These are phyloP conservation scores for Tuctoria greenei DNA, from an alignment of 176 grass and related monocot genomes.

Conservation along the genomic window DNA sequence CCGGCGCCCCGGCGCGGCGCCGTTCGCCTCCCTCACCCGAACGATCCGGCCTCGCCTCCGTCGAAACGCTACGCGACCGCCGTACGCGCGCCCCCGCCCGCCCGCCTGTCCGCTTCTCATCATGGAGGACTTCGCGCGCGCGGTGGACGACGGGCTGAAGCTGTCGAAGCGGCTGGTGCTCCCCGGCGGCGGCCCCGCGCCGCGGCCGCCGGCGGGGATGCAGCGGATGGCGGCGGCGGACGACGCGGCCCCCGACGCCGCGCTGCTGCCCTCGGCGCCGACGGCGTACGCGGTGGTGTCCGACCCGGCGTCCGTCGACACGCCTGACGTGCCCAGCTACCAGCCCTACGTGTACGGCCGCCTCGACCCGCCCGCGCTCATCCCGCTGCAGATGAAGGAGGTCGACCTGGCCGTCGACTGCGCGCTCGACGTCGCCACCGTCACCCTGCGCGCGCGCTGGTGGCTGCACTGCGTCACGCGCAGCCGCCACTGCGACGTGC, in stretches of 20 bases:
- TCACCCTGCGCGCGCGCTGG: slow-evolving; percentile 66
- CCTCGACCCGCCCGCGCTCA: slow-evolving; percentile 77
- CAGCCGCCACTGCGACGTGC: slow-evolving; percentile 66
- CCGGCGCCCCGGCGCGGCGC: background rate
- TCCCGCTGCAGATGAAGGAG: slow-evolving; percentile 91
- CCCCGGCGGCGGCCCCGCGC: slow-evolving; percentile 41
- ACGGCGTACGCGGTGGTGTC: slow-evolving; percentile 72
- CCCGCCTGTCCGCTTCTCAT: background rate
- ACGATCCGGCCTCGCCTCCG: background rate
- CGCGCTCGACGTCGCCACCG: slow-evolving; percentile 55
- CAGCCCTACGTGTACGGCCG: slow-evolving; percentile 88
- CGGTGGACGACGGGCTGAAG: slow-evolving; percentile 85
- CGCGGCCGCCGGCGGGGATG: slow-evolving; percentile 49
- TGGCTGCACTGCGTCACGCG: slow-evolving; percentile 90
- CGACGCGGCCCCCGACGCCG: background rate
- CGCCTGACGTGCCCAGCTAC: slow-evolving; percentile 89
- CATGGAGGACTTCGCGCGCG: slow-evolving; percentile 66
- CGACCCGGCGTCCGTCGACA: slow-evolving; percentile 81
- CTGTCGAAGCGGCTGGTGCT: slow-evolving; percentile 66
- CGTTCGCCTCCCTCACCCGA: background rate
- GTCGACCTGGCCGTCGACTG: slow-evolving; percentile 67
- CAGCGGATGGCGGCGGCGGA: slow-evolving; percentile 25
- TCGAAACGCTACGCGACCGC: slow-evolving; percentile 35
- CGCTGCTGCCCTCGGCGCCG: slow-evolving; percentile 54
- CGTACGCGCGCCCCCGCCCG: background rate